Conservation (phyloP, 2,329 filamentous ascomycete genomes). For the Thelonectria olida region DNA sequence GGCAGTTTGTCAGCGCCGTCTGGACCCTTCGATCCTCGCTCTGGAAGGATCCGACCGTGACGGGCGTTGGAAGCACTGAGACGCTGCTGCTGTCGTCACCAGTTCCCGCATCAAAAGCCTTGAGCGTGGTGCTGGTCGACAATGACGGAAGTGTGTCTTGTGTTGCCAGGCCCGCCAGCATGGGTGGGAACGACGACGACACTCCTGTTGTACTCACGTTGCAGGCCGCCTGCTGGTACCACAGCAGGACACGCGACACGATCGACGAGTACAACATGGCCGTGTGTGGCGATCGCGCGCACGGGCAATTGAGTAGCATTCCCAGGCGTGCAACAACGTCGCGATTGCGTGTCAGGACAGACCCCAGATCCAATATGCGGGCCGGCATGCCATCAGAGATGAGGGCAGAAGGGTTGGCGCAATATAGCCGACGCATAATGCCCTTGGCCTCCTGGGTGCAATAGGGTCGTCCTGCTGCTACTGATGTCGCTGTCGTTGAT, state of each 20-base stretch:
- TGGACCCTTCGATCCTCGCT: neutral
- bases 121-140: neutral
- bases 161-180: neutral
- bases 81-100: neutral
- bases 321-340: neutral
- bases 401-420: neutral
- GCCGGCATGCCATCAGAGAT: neutral
- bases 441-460: neutral
- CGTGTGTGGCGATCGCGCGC: neutral
- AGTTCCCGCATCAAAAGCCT: neutral
- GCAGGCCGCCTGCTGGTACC: neutral
- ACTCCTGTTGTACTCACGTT: neutral
- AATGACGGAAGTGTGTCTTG: neutral
- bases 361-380: neutral
- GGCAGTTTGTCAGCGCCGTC: neutral
- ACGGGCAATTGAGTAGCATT: neutral
- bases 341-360: neutral
- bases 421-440: neutral
- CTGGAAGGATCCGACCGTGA: neutral
- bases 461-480: neutral
- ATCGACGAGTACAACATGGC: conserved; percentile 2
- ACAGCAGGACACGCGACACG: neutral
- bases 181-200: neutral
- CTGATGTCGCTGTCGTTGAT: neutral
- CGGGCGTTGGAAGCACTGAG: neutral